Evolutionary conservation across 495 filamentous ascomycete genomes (phyloP).

Genomic region (Polyplosphaeria fusca): DNA sequence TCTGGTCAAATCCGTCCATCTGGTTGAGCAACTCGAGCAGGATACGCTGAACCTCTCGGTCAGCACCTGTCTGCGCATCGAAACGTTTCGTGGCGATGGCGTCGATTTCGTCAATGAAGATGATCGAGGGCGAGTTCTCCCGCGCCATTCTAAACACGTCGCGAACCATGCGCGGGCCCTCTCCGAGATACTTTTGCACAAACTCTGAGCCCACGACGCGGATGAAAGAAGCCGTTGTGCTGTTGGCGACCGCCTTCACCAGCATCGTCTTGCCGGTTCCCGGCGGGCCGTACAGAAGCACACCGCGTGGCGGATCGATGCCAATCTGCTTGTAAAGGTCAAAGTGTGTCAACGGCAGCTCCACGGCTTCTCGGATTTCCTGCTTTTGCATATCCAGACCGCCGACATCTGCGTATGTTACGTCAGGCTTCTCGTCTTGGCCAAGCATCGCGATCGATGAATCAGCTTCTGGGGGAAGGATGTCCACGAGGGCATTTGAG

Average conservation of each 20-base stretch:
- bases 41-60: slow-evolving; percentile 97
- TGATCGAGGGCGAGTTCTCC: slow-evolving; percentile 96
- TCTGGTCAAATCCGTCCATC: slow-evolving; percentile 99
- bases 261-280: slow-evolving; percentile 99
- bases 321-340: slow-evolving; percentile 98
- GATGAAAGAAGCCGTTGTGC: slow-evolving; percentile 97
- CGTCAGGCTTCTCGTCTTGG: slow-evolving; percentile 94
- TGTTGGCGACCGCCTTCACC: slow-evolving; percentile 97
- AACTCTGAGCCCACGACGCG: slow-evolving; percentile 97
- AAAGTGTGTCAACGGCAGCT: slow-evolving; percentile 93
- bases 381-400: slow-evolving; percentile 99
- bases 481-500: slow-evolving; percentile 97
- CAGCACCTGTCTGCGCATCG: slow-evolving; percentile 95
- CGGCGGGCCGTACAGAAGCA: slow-evolving; percentile 91
- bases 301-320: slow-evolving; percentile 95
- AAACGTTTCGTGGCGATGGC: slow-evolving; percentile 99
- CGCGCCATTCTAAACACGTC: slow-evolving; percentile 99
- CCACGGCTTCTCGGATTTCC: slow-evolving; percentile 95
- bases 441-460: slow-evolving; percentile 98
- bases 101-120: slow-evolving; percentile 99
- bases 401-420: slow-evolving; percentile 96
- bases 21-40: slow-evolving; percentile 95
- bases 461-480: slow-evolving; percentile 95
- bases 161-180: slow-evolving; percentile 97
- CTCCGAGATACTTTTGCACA: slow-evolving; percentile 96